A percentile compares a stretch with the other conserved stretches of the same genome.
These are phyloP conservation scores for Penicillium digitatum DNA, from an alignment of 2,329 filamentous ascomycete species.

Conservation along the genomic window DNA sequence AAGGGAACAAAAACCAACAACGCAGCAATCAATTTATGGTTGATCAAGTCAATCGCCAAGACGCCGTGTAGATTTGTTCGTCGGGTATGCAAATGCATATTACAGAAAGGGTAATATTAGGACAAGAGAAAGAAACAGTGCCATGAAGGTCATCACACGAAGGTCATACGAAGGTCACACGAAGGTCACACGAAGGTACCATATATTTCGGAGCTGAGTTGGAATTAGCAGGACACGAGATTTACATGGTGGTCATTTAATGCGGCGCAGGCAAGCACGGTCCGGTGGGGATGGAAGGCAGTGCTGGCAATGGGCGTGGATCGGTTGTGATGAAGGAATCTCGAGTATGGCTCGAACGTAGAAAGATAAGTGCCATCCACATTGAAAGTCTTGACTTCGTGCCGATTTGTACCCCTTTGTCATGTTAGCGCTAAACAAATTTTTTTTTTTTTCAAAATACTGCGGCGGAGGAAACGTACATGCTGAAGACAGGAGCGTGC, in stretches of 20 bases:
- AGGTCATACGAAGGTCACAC: no score
- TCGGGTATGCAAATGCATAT: constrained; percentile 10
- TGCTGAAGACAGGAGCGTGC: constrained; percentile 90
- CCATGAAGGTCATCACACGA: neutral
- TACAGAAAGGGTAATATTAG: constrained; percentile 11
- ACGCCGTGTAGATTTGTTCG: constrained; percentile 11
- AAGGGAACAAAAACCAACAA: neutral
- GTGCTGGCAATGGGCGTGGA: constrained; percentile 80
- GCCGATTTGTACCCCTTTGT: constrained; percentile 75
- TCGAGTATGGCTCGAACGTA: constrained; percentile 82
- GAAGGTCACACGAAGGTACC: neutral
- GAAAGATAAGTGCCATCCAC: constrained; percentile 76
- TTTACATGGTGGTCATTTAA: constrained; percentile 87
- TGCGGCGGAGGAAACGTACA: constrained; percentile 56
- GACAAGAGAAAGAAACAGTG: constrained; percentile 1
- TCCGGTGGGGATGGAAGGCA: constrained; percentile 91
- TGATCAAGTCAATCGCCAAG: constrained; percentile 7
- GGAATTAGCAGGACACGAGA: constrained; percentile 64
- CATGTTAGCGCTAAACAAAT: constrained; percentile 12
- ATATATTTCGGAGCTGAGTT: neutral
- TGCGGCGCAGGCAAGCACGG: constrained; percentile 83
- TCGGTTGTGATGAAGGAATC: constrained; percentile 76
- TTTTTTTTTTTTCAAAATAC: neutral
- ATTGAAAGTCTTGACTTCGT: constrained; percentile 89
- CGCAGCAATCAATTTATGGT: neutral